Base-by-base conservation (phyloP, 805 yeast species). In the Wickerhamiella vanderwaltii region DNA sequence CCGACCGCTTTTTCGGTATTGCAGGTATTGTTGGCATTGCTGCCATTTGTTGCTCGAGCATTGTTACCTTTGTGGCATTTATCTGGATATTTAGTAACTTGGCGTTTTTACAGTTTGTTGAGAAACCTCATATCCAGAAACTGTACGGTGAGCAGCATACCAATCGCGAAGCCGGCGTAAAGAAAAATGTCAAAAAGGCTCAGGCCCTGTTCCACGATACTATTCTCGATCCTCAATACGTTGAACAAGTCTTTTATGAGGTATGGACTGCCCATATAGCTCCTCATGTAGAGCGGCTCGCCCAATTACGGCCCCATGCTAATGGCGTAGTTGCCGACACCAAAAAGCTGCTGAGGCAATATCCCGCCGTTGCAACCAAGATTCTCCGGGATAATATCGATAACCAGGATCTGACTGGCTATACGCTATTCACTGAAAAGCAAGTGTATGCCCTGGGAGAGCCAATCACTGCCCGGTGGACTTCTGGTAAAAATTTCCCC, bases 11-110 rank as follows among this genome's bases (percentile, higher is more conserved):
- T 12, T 68, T 80, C 45, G 88, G 93, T 9, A 75, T 77, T 43
- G 74, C 85, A 48, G 88, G 88, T 12, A 70, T 80, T 29, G 79
- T 85, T 84, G 91, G 88, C 18, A 52, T 68, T 4, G 74, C 76
- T 1, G 61, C 79, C 26, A 66, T 82, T 43, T 70, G 83, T 31
- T 56, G 66, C 43, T 67, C 76, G 1, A 58, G 61, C 29, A 57
- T 62, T 41, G 67, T 70, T 22, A 64, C 71, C 35, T 63, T 72
- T 41, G 52, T 80, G 37, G 72, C 79, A 0, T 64, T 72, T 50
- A 57, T 79, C 31, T 82, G 87, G 84, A 73, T 83, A 1, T 55
- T 68, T 7, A 73, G 77, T 46, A 78, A 77, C 52, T 69, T 81
- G 44, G 59, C 74, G n/a, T 66, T 83, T 49, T 74, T 81, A 46